phyloP scores from a whole-genome alignment of 805 yeast genomes.

The Priceomyces castillae region DNA sequence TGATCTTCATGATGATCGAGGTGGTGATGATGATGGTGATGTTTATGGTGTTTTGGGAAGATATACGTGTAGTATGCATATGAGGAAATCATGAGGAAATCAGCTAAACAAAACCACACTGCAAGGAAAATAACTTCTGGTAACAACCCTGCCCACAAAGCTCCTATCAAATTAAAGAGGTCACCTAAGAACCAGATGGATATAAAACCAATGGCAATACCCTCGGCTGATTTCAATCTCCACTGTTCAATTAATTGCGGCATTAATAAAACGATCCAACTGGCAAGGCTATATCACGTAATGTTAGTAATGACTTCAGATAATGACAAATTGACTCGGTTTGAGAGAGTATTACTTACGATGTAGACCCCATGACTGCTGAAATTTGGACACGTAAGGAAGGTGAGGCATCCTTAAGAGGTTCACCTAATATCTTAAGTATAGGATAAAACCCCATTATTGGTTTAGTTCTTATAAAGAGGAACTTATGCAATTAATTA shows the following conservation, averaged over 20 bases:
- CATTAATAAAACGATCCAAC: slow-evolving; percentile 73
- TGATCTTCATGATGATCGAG: slow-evolving; percentile 8
- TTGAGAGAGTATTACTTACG: slow-evolving; percentile 29
- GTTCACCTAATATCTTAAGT: not conserved
- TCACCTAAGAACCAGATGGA: slow-evolving; percentile 74
- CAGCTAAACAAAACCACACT: slow-evolving; percentile 75
- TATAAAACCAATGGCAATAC: slow-evolving; percentile 67
- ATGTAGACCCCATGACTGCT: slow-evolving; percentile 66
- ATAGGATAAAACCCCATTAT: not conserved
- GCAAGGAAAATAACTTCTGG: slow-evolving; percentile 72
- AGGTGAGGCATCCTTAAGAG: not conserved
- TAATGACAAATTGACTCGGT: not conserved
- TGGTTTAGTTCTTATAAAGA: not conserved
- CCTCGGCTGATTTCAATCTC: slow-evolving; percentile 72
- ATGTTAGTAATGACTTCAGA: slow-evolving; percentile 6
- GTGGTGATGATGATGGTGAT: slow-evolving; percentile 14
- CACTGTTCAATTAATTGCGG: slow-evolving; percentile 83
- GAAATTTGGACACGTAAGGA: slow-evolving; percentile 45
- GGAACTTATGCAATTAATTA: no score
- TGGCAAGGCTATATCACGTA: slow-evolving; percentile 49
- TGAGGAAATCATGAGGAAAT: slow-evolving; percentile 53
- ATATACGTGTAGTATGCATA: slow-evolving; percentile 55
- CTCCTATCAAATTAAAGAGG: slow-evolving; percentile 61
- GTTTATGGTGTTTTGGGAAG: slow-evolving; percentile 37
- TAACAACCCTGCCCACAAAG: slow-evolving; percentile 66